phyloP scores from a whole-genome alignment of 2,329 filamentous ascomycete species.

The Penicillium sp. region DNA sequence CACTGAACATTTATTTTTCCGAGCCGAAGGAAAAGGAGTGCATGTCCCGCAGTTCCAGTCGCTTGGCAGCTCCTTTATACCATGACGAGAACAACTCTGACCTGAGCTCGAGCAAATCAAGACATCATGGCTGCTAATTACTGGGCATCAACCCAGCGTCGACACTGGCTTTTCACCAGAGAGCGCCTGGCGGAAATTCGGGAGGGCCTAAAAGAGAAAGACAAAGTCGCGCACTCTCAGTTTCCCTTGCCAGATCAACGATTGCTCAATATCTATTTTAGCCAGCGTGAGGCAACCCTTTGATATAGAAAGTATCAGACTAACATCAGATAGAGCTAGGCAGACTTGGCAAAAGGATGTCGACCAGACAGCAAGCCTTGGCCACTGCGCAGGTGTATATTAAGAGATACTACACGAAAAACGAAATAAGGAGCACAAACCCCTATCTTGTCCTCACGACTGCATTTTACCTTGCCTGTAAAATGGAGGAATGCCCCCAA shows the following conservation, averaged over 20 bases:
- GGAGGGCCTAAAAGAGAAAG: constrained; percentile 75
- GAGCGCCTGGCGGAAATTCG: constrained; percentile 77
- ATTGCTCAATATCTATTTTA: constrained; percentile 88
- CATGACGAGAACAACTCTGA: constrained; percentile 19
- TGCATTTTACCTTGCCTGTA: constrained; percentile 91
- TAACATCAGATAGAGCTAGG: constrained; percentile 65
- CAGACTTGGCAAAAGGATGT: constrained; percentile 82
- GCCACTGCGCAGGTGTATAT: constrained; percentile 95
- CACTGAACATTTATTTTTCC: not conserved
- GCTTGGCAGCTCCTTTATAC: not conserved
- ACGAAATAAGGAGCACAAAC: constrained; percentile 91
- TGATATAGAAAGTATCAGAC: not conserved
- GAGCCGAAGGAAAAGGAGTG: not conserved
- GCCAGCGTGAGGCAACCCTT: constrained; percentile 69
- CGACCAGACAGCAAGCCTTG: constrained; percentile 85
- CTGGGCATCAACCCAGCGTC: constrained; percentile 92
- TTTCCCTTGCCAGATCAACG: constrained; percentile 82
- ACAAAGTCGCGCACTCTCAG: constrained; percentile 74
- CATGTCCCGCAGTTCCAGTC: not conserved
- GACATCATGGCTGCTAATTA: constrained; percentile 85
- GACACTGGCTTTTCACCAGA: constrained; percentile 88
- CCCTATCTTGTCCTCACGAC: constrained; percentile 93
- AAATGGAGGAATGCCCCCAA: constrained; percentile 97
- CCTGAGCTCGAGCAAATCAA: constrained; percentile 7
- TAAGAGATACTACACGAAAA: constrained; percentile 88